Base-by-base conservation (phyloP, 257 asterid species). In the Verbena officinalis region DNA sequence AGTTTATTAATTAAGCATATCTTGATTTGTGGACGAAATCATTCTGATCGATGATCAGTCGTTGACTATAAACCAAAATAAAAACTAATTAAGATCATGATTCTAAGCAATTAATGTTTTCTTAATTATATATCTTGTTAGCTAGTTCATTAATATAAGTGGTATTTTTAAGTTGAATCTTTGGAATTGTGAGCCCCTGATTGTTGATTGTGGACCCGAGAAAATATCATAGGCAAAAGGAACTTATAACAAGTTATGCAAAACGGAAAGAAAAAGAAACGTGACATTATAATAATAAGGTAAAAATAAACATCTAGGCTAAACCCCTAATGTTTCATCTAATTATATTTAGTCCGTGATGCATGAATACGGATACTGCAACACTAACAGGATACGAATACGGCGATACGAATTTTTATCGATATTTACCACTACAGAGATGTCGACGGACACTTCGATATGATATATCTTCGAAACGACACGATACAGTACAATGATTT, bases 1-100 rank as follows among this genome's bases (percentile, higher is more conserved):
- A 24, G 17, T 46, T 46, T 5, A 46, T 45, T 46, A 17, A 46
- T 45, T n/a, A 45, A 45, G 51, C 51, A 45, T 45, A 45, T 45
- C 23, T 46, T 46, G 53, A 46, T 46, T 46, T 17, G 53, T 46
- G 24, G 53, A 2, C 1, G 11, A 44, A n/a, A 16, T 46, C 14
- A 46, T 46, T 15, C 24, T 46, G 23, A 46, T 16, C 8, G 7
- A n/a, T n/a, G n/a, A n/a, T n/a, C n/a, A n/a, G n/a, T n/a, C n/a
- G 23, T 16, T 46, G 24, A 46, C 53, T 46, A 20, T 7, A 7
- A 1, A 1, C 7, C 9, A 46, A 46, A 46, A 12, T 16, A 46
- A 46, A 4, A 12, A 46, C 6, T 46, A 46, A 46, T 4, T 19
- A 19, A 19, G 1, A 8, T 46, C 24, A 46, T 46, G 53, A 46